Evolutionary conservation across 495 filamentous ascomycete species (phyloP).

Genomic region (Terfezia claveryi): DNA sequence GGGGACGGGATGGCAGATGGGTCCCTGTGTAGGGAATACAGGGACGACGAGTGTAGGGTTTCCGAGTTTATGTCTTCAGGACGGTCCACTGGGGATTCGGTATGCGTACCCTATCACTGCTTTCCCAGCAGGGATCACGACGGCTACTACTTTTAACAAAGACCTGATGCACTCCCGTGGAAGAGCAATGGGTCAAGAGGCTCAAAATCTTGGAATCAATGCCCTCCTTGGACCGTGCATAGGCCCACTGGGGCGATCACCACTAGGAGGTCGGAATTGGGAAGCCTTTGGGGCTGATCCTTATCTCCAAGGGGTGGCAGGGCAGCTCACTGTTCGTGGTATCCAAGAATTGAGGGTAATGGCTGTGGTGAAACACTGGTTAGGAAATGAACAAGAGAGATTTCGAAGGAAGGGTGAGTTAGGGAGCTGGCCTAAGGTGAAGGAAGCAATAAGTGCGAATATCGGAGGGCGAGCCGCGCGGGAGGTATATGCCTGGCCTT

Average conservation of each 20-base stretch:
- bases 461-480: conserved; percentile 38
- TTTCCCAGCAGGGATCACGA: conserved; percentile 45
- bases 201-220: conserved; percentile 50
- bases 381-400: conserved; percentile 12
- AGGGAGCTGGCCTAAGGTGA: conserved; percentile 31
- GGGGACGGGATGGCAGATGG: conserved; percentile 20
- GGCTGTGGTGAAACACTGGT: conserved; percentile 24
- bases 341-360: conserved; percentile 29
- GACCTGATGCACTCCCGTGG: conserved; percentile 33
- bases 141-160: conserved; percentile 36
- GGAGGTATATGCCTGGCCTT: conserved; percentile 41
- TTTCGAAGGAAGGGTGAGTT: conserved; percentile 46
- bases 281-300: conserved; percentile 75
- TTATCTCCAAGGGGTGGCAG: conserved; percentile 50
- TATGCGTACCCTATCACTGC: conserved; percentile 40
- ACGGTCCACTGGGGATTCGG: conserved; percentile 39
- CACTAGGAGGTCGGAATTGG: conserved; percentile 74
- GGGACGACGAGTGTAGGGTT: conserved; percentile 35
- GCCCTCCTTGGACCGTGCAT: conserved; percentile 58
- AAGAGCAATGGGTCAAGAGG: conserved; percentile 41
- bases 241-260: conserved; percentile 56
- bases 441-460: conserved; percentile 30
- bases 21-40: conserved; percentile 52
- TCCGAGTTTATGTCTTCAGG: conserved; percentile 39
- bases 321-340: conserved; percentile 43